phyloP scores from a whole-genome alignment of 257 asterid species.

The Sherardia arvensis region DNA sequence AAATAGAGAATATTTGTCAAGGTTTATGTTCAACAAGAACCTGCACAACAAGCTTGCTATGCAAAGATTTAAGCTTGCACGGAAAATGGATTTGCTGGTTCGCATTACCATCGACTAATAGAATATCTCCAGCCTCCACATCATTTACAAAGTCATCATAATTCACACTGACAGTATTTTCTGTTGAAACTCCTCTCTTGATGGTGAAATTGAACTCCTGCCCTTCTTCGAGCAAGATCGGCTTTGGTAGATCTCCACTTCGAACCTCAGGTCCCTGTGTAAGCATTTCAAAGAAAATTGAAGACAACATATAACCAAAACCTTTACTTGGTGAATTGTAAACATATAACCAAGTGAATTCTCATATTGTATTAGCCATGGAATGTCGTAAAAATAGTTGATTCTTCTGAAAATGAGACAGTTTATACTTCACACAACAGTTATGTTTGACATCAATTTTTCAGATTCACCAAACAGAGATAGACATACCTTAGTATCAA shows the following conservation, averaged over 20 bases:
- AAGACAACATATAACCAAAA: background rate
- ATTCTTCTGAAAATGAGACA: background rate
- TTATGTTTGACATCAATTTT: background rate
- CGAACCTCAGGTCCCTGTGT: constrained; percentile 97
- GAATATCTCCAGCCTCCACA: constrained; percentile 75
- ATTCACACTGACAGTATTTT: constrained; percentile 93
- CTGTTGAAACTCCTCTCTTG: constrained; percentile 70
- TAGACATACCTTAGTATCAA: constrained; percentile 80
- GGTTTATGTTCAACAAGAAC: background rate
- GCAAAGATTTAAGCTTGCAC: background rate
- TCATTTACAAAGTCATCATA: constrained; percentile 90
- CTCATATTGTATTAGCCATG: too few species aligned
- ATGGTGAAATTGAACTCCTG: constrained; percentile 91
- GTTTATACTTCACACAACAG: background rate
- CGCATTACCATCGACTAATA: constrained; percentile 84
- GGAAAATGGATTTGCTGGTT: background rate
- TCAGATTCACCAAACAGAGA: background rate
- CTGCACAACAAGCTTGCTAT: background rate
- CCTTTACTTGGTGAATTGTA: too few species aligned
- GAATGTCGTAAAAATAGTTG: too few species aligned
- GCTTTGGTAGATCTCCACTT: constrained; percentile 88
- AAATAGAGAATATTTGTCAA: constrained; percentile 5
- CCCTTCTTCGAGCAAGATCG: constrained; percentile 78
- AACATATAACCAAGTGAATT: too few species aligned
- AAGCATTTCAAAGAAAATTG: constrained; percentile 12